These are phyloP conservation scores for Sporothrix brasiliensis DNA, from an alignment of 2,329 filamentous ascomycete genomes.

Conservation along the genomic window DNA sequence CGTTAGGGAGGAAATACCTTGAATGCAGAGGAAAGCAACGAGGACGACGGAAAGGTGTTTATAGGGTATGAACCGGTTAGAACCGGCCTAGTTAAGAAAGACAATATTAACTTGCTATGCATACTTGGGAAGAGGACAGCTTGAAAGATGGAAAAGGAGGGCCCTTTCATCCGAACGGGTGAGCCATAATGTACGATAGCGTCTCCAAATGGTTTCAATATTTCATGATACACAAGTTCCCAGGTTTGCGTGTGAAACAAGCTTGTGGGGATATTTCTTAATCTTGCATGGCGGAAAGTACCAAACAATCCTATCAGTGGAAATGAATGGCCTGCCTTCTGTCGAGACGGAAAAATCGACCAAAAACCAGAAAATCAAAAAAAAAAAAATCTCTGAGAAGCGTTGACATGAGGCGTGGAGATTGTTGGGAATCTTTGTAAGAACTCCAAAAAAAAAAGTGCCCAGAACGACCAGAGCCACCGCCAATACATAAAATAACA, in stretches of 20 bases:
- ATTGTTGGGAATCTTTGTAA: neutral
- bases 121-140: too few species aligned
- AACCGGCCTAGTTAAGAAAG: neutral
- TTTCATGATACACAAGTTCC: too few species aligned
- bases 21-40: neutral
- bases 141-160: too few species aligned
- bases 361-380: neutral
- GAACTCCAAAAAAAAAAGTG: neutral
- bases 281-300: neutral
- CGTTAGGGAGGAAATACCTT: conserved; percentile 4
- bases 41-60: neutral
- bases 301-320: conserved; percentile 19
- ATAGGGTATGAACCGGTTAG: neutral
- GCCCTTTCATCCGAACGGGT: too few species aligned
- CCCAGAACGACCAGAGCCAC: neutral
- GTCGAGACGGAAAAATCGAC: neutral
- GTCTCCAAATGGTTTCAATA: too few species aligned
- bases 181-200: too few species aligned
- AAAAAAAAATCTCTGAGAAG: neutral
- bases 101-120: neutral
- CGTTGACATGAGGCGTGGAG: too few species aligned
- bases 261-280: too few species aligned
- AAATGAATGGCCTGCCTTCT: conserved; percentile 1
- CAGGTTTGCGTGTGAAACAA: too few species aligned
- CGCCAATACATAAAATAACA: neutral